Conservation (phyloP, 1,284 basidiomycete genomes). For the Trichosporon inkin region DNA sequence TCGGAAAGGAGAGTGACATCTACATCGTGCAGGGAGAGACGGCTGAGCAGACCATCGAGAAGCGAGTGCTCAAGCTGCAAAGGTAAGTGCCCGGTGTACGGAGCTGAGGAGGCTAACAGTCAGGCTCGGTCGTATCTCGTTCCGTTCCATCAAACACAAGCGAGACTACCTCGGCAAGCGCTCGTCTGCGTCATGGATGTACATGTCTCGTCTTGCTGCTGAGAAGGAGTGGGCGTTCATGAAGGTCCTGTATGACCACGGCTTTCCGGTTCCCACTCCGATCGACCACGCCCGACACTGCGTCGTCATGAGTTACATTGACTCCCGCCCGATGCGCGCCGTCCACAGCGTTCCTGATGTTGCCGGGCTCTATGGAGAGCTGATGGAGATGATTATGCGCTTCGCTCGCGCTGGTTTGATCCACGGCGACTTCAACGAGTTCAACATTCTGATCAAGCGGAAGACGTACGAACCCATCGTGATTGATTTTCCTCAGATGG, state of each 20-base stretch:
- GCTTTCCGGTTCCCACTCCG: constrained; percentile 88
- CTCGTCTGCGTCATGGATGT: constrained; percentile 98
- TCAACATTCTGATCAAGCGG: constrained; percentile 90
- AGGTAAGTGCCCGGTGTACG: constrained; percentile 55
- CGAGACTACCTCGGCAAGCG: constrained; percentile 95
- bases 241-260: constrained; percentile 93
- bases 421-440: constrained; percentile 99
- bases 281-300: constrained; percentile 93
- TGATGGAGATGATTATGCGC: constrained; percentile 95
- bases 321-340: constrained; percentile 95
- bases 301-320: constrained; percentile 92
- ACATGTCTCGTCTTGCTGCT: constrained; percentile 92
- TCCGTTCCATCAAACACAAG: constrained; percentile 94
- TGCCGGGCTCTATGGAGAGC: constrained; percentile 79
- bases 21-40: constrained; percentile 65
- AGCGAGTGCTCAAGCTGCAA: constrained; percentile 89
- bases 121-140: constrained; percentile 91
- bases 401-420: constrained; percentile 90
- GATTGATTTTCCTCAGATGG: constrained; percentile 99
- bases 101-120: constrained; percentile 3
- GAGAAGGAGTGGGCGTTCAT: constrained; percentile 99
- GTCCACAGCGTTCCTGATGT: constrained; percentile 77
- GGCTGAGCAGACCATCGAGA: constrained; percentile 68
- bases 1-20: constrained; percentile 97
- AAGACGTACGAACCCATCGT: constrained; percentile 72